Evolutionary conservation across 257 asterid species (phyloP), one percentile per base, ranked within the genome.

Genomic region (Euphrasia confusa): DNA sequence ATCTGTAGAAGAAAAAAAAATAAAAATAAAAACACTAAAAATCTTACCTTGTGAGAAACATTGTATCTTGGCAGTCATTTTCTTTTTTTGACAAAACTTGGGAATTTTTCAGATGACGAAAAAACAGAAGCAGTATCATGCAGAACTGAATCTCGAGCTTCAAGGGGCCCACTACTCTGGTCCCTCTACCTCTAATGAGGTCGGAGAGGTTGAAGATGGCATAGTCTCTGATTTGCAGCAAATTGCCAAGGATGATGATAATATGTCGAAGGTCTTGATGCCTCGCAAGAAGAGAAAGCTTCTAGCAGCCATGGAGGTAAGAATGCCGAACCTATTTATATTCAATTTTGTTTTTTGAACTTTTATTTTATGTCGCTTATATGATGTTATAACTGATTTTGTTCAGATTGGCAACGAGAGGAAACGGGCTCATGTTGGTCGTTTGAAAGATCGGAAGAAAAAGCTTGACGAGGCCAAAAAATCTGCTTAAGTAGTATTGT

Each of bases 301-400:
- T 17, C 50, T 66, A 6, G 70, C 74, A 4, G 94, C 97, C n/a
- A 87, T 85, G 82, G 63, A 75, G 90, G 96, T 89, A 68, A 74
- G 65, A 54, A 68, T 60, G 15, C 24, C 44, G 14, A 26, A 54
- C 26, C 21, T 44, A 35, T 27, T 32, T 33, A 12, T 42, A 26
- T 55, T 2, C 61, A 33, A 26, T 55, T 2, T 3, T 35, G 52
- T 42, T 27, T 57, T 57, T 2, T 15, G 13, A 49, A 2, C 32
- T 47, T 8, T 27, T 30, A 12, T 27, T 12, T 33, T 5, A n/a
- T 1, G 47, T 14, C 8, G 28, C 24, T n/a, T 58, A 58, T 32
- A 58, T 32, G 12, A 13, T 4, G 12, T 14, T 21, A 21, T 21
- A 21, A 0, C 33, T 69, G 65, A 21, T 79, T 55, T 10, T 72